Percentiles rank a stretch among this genome's conserved stretches.
Evolutionary conservation across 1,284 basidiomycete genomes (phyloP).

Genomic region (Vanrija sp.): DNA sequence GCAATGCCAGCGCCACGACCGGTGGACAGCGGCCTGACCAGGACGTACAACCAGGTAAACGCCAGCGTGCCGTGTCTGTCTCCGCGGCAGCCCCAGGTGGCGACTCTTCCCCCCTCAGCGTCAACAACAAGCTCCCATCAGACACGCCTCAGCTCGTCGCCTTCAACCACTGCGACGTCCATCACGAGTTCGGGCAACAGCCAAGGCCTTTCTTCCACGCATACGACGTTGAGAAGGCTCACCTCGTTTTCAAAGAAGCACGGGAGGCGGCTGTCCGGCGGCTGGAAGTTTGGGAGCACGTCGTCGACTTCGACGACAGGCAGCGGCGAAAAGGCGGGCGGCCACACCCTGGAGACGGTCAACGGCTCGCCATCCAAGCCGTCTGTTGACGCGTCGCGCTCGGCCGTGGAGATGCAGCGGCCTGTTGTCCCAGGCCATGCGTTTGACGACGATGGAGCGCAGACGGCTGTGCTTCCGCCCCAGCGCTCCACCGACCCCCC

Average conservation of each 20-base stretch:
- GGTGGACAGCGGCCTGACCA: not conserved
- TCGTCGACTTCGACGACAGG: slow-evolving; percentile 6
- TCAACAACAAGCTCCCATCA: not conserved
- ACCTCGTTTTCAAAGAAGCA: slow-evolving; percentile 41
- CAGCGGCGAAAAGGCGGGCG: not conserved
- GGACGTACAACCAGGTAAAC: slow-evolving; percentile 1
- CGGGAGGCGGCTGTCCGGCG: slow-evolving; percentile 36
- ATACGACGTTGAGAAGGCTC: slow-evolving; percentile 29
- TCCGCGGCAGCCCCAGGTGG: too few relatives aligned
- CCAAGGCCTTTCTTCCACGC: slow-evolving; percentile 11
- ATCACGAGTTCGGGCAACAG: not conserved
- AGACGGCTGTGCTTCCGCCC: not conserved
- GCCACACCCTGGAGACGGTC: slow-evolving; percentile 25
- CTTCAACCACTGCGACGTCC: not conserved
- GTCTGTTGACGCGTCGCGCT: not conserved
- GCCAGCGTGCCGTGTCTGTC: not conserved
- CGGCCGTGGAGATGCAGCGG: not conserved
- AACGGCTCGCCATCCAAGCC: slow-evolving; percentile 35
- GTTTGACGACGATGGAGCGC: not conserved
- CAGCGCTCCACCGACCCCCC: not conserved
- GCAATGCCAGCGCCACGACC: slow-evolving; percentile 21
- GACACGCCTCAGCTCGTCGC: not conserved
- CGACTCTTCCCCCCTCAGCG: not conserved
- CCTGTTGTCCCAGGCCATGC: not conserved
- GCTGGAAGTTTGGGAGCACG: slow-evolving; percentile 37